Conservation (phyloP, 2,329 filamentous ascomycete species). For the Monilinia polystroma region DNA sequence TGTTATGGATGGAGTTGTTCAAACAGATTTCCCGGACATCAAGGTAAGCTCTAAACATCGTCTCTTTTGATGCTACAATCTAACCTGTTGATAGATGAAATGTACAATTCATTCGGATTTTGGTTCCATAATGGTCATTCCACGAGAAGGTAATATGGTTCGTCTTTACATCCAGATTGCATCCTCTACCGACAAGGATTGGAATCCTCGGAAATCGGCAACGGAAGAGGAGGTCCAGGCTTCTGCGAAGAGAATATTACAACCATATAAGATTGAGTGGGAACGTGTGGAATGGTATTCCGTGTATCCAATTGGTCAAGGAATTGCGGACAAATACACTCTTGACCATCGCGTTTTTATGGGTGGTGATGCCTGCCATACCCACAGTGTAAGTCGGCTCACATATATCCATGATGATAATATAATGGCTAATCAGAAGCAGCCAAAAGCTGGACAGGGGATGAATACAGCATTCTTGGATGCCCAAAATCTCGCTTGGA, state of each 20-base stretch:
- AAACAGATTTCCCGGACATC: constrained; percentile 75
- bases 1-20: constrained; percentile 71
- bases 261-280: constrained; percentile 67
- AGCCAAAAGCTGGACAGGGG: constrained; percentile 75
- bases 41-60: constrained; percentile 58
- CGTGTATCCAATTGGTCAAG: constrained; percentile 74
- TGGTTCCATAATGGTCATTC: constrained; percentile 79
- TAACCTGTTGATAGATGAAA: constrained; percentile 54
- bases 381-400: constrained; percentile 60
- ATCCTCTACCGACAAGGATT: constrained; percentile 60
- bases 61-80: constrained; percentile 48
- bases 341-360: constrained; percentile 70
- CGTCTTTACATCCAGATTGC: constrained; percentile 69
- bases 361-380: constrained; percentile 76
- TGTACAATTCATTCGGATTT: constrained; percentile 72
- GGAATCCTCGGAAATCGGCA: constrained; percentile 61
- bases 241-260: constrained; percentile 63
- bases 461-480: constrained; percentile 81
- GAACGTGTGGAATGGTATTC: constrained; percentile 72
- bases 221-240: constrained; percentile 63
- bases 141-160: constrained; percentile 66
- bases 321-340: constrained; percentile 67
- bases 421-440: neutral
- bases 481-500: constrained; percentile 91
- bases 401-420: neutral